Evolutionary conservation across 2,329 filamentous ascomycete species (phyloP).

Genomic region (Xenosphaeropsis pyriputrescens): DNA sequence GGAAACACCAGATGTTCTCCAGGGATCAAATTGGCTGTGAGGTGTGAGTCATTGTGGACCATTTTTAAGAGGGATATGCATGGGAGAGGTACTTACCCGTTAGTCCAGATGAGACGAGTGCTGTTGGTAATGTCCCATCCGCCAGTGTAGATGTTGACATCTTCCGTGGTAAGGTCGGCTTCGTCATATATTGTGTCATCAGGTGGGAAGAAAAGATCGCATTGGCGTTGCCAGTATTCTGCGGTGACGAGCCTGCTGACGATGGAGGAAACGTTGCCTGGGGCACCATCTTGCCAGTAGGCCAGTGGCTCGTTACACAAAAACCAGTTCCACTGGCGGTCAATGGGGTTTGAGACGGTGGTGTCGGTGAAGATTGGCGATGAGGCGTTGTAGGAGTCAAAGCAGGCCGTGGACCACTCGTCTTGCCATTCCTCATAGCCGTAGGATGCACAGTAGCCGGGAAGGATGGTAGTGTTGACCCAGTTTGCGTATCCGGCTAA

Average conservation of each 20-base stretch:
- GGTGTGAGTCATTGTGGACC: slow-evolving; percentile 2
- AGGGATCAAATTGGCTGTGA: slow-evolving; percentile 38
- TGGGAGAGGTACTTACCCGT: slow-evolving; percentile 23
- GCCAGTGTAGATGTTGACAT: slow-evolving; percentile 34
- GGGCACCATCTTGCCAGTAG: slow-evolving; percentile 40
- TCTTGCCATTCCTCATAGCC: slow-evolving; percentile 24
- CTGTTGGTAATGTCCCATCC: slow-evolving; percentile 38
- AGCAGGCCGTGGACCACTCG: slow-evolving; percentile 29
- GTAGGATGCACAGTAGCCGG: slow-evolving; percentile 29
- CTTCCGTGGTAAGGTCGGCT: not conserved
- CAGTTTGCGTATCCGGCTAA: slow-evolving; percentile 38
- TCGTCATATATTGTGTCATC: slow-evolving; percentile 28
- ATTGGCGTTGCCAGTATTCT: slow-evolving; percentile 40
- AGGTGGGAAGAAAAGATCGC: slow-evolving; percentile 36
- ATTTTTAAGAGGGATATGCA: slow-evolving; percentile 1
- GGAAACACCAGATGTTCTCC: slow-evolving; percentile 37
- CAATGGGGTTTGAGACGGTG: slow-evolving; percentile 26
- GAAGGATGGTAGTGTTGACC: slow-evolving; percentile 29
- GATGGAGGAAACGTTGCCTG: slow-evolving; percentile 25
- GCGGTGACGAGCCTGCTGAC: slow-evolving; percentile 33
- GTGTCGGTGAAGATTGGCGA: slow-evolving; percentile 34
- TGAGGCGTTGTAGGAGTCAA: slow-evolving; percentile 33
- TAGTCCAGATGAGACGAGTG: slow-evolving; percentile 39
- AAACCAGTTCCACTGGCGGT: slow-evolving; percentile 45
- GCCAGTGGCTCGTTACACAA: slow-evolving; percentile 48